phyloP scores from a whole-genome alignment of 441 rosid genomes.

The Pelargonium exstipulatum region DNA sequence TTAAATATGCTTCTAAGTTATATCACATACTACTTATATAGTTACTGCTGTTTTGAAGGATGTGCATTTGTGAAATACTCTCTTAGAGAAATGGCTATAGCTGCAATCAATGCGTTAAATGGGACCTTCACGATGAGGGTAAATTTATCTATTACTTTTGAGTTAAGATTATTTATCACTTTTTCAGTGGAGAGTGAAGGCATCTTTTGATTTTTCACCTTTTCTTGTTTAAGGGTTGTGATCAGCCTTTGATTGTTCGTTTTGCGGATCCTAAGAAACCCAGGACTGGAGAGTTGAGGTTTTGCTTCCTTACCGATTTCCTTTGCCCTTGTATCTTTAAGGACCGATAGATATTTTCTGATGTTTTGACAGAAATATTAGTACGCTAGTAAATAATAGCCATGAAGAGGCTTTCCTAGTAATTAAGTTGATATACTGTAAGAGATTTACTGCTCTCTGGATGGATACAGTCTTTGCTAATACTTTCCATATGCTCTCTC shows the following conservation, averaged over 20 bases:
- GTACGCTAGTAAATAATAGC: neutral
- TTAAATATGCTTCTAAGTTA: neutral
- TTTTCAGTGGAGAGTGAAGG: slow-evolving; percentile 16
- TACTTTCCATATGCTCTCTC: slow-evolving; percentile 8
- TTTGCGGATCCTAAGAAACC: slow-evolving; percentile 81
- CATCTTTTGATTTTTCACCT: slow-evolving; percentile 17
- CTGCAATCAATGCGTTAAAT: slow-evolving; percentile 73
- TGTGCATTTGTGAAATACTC: slow-evolving; percentile 73
- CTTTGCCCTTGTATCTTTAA: slow-evolving; percentile 3
- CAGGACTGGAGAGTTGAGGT: slow-evolving; percentile 62
- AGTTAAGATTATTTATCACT: neutral
- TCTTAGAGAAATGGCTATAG: slow-evolving; percentile 76
- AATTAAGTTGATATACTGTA: neutral
- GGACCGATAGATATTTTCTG: neutral
- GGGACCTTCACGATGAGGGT: slow-evolving; percentile 75
- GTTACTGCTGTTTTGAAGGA: slow-evolving; percentile 47
- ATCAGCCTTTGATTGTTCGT: slow-evolving; percentile 69
- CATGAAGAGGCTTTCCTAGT: neutral
- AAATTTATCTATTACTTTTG: slow-evolving; percentile 20
- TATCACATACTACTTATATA: slow-evolving; percentile 13
- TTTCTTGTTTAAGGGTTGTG: slow-evolving; percentile 59
- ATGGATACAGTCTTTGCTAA: neutral
- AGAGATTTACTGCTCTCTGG: slow-evolving; percentile 7
- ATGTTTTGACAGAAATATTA: neutral
- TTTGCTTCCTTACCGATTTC: slow-evolving; percentile 15